phyloP scores from a whole-genome alignment of 2,329 filamentous ascomycete genomes.

The Hyphodiscus sp. region DNA sequence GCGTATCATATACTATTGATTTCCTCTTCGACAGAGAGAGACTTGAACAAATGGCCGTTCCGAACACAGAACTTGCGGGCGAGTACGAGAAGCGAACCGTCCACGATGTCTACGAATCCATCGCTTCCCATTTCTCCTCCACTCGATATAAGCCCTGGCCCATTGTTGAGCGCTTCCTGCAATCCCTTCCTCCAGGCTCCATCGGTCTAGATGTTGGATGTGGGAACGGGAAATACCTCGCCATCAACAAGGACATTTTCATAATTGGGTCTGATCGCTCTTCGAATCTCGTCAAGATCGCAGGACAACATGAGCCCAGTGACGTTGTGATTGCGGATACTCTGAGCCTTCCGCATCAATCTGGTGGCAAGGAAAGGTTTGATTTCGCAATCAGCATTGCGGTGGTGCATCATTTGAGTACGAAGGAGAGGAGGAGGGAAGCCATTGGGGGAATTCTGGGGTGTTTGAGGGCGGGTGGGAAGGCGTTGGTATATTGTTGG shows the following conservation, averaged over 20 bases:
- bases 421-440: constrained; percentile 61
- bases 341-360: constrained; percentile 72
- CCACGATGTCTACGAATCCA: constrained; percentile 84
- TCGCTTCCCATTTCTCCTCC: constrained; percentile 76
- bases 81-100: constrained; percentile 80
- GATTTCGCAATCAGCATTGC: constrained; percentile 95
- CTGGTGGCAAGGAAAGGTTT: constrained; percentile 37
- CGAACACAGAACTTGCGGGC: neutral
- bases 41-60: neutral
- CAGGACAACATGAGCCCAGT: constrained; percentile 44
- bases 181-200: constrained; percentile 57
- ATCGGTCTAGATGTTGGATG: constrained; percentile 89
- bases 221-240: constrained; percentile 93
- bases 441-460: constrained; percentile 67
- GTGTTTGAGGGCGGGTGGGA: constrained; percentile 54
- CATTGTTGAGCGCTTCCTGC: constrained; percentile 74
- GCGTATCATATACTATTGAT: no score
- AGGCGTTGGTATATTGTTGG: constrained; percentile 85
- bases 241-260: constrained; percentile 69
- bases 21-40: neutral
- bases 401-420: constrained; percentile 89
- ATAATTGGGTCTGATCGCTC: constrained; percentile 83
- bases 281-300: constrained; percentile 46
- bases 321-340: constrained; percentile 75
- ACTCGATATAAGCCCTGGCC: constrained; percentile 87